Percentiles rank a stretch among this genome's conserved stretches.
Evolutionary conservation across 1,139 yeast species (phyloP).

Genomic region (Pichia sp.): DNA sequence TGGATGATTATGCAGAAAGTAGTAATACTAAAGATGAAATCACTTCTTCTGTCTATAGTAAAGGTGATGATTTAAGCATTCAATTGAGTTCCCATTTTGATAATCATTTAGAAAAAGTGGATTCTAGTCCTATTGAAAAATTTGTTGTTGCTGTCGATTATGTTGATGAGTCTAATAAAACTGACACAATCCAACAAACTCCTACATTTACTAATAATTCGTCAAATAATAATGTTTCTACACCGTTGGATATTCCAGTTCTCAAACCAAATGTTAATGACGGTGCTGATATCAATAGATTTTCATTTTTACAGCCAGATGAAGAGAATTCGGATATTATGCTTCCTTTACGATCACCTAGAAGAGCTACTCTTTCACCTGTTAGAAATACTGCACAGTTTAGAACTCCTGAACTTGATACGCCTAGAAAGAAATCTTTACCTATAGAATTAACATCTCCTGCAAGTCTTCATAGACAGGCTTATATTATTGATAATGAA

Average conservation of each 20-base stretch:
- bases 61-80: background rate
- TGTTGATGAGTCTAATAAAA: conserved; percentile 2
- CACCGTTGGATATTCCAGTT: no score
- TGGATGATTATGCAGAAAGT: conserved; percentile 14
- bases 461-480: conserved; percentile 9
- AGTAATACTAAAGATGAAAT: conserved; percentile 2
- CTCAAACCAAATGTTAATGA: conserved; percentile 6
- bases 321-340: conserved; percentile 7
- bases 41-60: conserved; percentile 7
- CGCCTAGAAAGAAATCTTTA: conserved; percentile 13
- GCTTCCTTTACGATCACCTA: conserved; percentile 20
- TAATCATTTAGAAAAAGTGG: conserved; percentile 1
- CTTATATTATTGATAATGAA: conserved; percentile 13
- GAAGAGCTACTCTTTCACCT: conserved; percentile 14
- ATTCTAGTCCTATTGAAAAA: conserved; percentile 13
- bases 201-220: conserved; percentile 1
- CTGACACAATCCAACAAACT: conserved; percentile 2
- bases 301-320: conserved; percentile 4
- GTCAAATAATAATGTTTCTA: no score
- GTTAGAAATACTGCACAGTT: conserved; percentile 18
- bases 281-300: background rate
- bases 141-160: conserved; percentile 6
- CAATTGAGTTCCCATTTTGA: background rate
- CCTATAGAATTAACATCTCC: conserved; percentile 11
- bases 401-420: conserved; percentile 18